Evolutionary conservation across 1,284 basidiomycete genomes (phyloP).

Genomic region (Gomphus sp.): DNA sequence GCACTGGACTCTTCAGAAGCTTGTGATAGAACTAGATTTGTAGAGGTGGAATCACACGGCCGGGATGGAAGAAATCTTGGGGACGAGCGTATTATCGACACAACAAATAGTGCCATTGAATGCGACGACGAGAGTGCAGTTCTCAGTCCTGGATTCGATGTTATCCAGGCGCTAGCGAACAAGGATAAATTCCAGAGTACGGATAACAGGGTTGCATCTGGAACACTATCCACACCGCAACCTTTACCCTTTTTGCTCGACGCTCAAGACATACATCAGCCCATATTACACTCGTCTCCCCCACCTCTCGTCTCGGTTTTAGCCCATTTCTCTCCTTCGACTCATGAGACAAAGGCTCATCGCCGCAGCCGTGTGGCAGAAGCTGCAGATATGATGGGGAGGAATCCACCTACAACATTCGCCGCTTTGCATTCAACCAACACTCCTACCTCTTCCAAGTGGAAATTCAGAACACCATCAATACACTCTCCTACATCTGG

Average conservation of each 20-base stretch:
- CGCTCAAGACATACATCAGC: background rate
- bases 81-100: background rate
- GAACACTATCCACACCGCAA: background rate
- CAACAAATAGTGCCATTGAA: background rate
- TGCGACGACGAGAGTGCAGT: background rate
- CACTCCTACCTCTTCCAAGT: background rate
- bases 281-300: background rate
- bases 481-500: background rate
- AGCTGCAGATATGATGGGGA: background rate
- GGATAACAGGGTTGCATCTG: background rate
- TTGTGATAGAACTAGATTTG: background rate
- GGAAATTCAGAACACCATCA: background rate
- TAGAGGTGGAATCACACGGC: background rate
- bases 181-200: background rate
- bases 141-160: background rate
- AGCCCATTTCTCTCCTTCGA: background rate
- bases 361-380: background rate
- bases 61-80: background rate
- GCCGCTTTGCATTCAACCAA: background rate
- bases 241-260: background rate
- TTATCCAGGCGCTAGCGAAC: background rate
- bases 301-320: background rate
- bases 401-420: background rate
- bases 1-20: background rate
- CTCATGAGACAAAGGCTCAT: background rate